These are phyloP conservation scores for Acanthamoeba castellanii DNA, from an alignment of 208 protist species.

Conservation along the genomic window DNA sequence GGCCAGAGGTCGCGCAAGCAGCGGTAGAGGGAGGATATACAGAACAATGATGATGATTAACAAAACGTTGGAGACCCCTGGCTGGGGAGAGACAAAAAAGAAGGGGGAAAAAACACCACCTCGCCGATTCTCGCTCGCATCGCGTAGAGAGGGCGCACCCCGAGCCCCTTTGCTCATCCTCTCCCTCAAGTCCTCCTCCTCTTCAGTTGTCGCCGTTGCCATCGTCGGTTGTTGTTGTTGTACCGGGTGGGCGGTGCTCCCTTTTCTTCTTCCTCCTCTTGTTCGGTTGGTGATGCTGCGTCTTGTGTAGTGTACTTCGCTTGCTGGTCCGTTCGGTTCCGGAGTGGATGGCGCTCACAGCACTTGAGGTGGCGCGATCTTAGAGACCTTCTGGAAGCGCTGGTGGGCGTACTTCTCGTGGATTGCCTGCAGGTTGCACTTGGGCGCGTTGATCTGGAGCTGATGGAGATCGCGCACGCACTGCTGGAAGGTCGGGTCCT, in stretches of 20 bases:
- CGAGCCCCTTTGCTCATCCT: not conserved
- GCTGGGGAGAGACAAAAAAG: not conserved
- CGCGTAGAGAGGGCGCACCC: not conserved
- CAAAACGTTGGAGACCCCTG: not conserved
- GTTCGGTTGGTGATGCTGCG: not conserved
- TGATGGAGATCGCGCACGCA: conserved; percentile 65
- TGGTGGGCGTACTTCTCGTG: conserved; percentile 69
- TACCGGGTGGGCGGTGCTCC: not conserved
- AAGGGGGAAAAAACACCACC: not conserved
- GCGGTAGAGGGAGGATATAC: no score
- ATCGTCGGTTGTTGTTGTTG: not conserved
- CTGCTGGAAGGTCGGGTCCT: conserved; percentile 49
- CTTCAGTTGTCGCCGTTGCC: not conserved
- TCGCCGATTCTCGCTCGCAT: conserved; percentile 21
- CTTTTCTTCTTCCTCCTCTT: not conserved
- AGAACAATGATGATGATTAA: no score
- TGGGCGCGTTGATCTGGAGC: conserved; percentile 34
- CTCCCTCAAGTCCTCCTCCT: not conserved
- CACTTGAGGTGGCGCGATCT: conserved; percentile 27
- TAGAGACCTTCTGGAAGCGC: conserved; percentile 59
- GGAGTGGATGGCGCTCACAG: not conserved
- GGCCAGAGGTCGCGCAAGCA: no score
- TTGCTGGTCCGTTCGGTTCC: not conserved
- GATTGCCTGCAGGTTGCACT: conserved; percentile 32
- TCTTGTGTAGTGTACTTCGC: not conserved